Base-by-base conservation (phyloP, 2,329 filamentous ascomycete genomes). In the Calonectria pseudoreteaudii region DNA sequence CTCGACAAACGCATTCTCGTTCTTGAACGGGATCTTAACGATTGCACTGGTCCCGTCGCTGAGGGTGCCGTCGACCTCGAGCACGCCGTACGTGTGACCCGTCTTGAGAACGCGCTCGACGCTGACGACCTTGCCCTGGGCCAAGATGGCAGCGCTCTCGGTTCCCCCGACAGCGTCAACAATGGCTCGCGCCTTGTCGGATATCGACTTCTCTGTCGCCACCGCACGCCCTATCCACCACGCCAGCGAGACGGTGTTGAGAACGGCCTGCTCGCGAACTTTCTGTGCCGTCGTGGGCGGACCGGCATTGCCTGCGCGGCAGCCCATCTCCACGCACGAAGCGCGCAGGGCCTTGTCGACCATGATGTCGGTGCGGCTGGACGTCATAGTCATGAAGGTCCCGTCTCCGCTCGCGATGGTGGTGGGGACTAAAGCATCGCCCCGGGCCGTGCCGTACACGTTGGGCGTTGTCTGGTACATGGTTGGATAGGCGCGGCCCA, bases 21-120 rank as follows among this genome's bases (percentile, higher is more conserved):
- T 91, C 82, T 90, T 90, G 83, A 91, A 91, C 0, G 89, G 88
- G 41, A 90, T 88, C 68, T 85, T 87, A 69, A 90, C 79, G 68
- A 5, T 58, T 38, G 16, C 83, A 81, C 34, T 71, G 82, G 74
- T 62, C 75, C 70, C 60, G 10, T 69, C 79, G 13, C 34, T 76
- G 69, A 75, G 83, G 80, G 68, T 84, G 82, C 74, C 85, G 83
- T 68, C 84, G 81, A 81, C 86, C 79, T 66, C 85, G 80, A 83
- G 86, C 83, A 82, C 74, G 18, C 84, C 86, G 44, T 88, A 76
- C 14, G 84, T 78, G 49, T 87, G 80, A 70, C 88, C 87, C 8
- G 88, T 87, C 9, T 82, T 82, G 71, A 89, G 86, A 73, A 88
- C 88, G 14, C 86, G 87, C 66, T 80, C 78, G 0, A 80, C 77